Evolutionary conservation across 306 rosid genomes (phyloP).

Genomic region (Carpinus viminea): DNA sequence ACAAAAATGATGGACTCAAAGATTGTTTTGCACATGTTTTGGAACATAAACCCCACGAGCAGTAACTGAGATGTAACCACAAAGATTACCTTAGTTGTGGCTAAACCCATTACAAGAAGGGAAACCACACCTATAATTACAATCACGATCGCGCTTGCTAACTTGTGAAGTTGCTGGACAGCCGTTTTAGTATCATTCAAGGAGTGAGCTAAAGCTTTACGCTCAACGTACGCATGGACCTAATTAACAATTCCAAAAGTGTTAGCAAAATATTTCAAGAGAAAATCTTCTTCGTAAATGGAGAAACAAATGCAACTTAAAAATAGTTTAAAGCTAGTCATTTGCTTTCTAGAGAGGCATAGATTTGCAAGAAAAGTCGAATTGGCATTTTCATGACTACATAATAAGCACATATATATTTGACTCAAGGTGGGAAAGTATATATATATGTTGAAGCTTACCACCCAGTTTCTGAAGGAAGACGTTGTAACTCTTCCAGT

Average conservation of each 20-base stretch:
- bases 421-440: not conserved
- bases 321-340: no score
- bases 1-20: conserved; percentile 56
- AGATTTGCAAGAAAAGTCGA: not conserved
- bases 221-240: conserved; percentile 51
- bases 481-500: conserved; percentile 44
- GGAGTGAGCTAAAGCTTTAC: conserved; percentile 49
- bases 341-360: not conserved
- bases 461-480: conserved; percentile 57
- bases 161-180: conserved; percentile 54
- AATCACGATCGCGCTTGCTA: conserved; percentile 47
- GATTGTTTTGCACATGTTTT: conserved; percentile 55
- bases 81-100: conserved; percentile 52
- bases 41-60: conserved; percentile 56
- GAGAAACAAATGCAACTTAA: not conserved
- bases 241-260: not conserved
- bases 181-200: conserved; percentile 57
- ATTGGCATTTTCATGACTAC: not conserved
- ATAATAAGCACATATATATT: not conserved
- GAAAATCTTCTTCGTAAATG: not conserved
- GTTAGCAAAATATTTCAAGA: not conserved
- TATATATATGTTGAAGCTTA: conserved; percentile 7
- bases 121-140: conserved; percentile 41
- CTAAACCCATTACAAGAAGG: conserved; percentile 49
- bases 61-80: conserved; percentile 54